Evolutionary conservation across 2,329 filamentous ascomycete genomes (phyloP).

Genomic region (Berkeleyomyces rouxiae): DNA sequence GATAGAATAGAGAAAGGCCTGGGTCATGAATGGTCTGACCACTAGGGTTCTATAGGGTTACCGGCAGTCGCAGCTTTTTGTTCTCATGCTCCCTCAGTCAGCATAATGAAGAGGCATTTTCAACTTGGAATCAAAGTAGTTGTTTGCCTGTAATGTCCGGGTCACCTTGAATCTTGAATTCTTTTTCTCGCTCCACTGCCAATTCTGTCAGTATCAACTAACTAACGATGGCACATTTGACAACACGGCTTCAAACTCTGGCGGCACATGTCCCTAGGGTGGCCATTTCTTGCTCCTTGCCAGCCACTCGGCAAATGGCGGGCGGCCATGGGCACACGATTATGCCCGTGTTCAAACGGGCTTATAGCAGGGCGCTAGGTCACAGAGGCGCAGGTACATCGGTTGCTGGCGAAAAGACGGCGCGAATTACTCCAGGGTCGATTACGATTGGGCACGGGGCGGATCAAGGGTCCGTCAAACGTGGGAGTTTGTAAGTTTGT

Average conservation of each 20-base stretch:
- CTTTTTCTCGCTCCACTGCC: too few relatives aligned
- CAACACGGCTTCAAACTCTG: too few relatives aligned
- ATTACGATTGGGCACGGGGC: background rate
- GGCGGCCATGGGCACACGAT: background rate
- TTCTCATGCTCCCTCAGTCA: too few relatives aligned
- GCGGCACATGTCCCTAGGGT: too few relatives aligned
- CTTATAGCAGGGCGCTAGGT: background rate
- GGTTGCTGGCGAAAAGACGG: background rate
- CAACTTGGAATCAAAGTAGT: too few relatives aligned
- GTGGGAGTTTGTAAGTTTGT: constrained; percentile 8
- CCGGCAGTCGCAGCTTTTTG: too few relatives aligned
- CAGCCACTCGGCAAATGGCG: background rate
- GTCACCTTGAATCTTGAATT: too few relatives aligned
- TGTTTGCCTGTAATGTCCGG: too few relatives aligned
- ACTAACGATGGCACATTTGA: too few relatives aligned
- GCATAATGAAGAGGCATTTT: background rate
- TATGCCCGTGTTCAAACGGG: background rate
- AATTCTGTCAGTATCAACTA: too few relatives aligned
- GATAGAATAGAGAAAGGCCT: background rate
- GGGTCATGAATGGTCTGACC: background rate
- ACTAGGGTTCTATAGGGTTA: background rate
- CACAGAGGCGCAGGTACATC: background rate
- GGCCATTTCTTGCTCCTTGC: background rate
- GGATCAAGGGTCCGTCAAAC: background rate
- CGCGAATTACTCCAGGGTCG: background rate